Base-by-base conservation (phyloP, 208 protist species). In the Trypanosoma avium region DNA sequence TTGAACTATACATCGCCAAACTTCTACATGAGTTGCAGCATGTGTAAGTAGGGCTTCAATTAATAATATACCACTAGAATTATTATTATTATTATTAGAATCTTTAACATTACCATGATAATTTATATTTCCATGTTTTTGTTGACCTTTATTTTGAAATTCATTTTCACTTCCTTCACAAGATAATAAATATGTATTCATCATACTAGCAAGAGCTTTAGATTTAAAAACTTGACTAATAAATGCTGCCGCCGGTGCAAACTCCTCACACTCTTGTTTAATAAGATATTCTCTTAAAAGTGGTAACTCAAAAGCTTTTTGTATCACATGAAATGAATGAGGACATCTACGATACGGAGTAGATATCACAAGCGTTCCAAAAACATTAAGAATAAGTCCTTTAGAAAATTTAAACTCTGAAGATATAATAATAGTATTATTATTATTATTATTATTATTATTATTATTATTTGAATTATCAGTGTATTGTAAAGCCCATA, bases 321-420 rank as follows among this genome's bases (percentile, higher is more conserved):
- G 67, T 30, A 88, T 50, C 33, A 71, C 63, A 1, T 61, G 55
- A 54, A 67, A 62, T 21, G 67, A 75, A 38, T 77, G 77, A 4
- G 81, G 71, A 63, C 85, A 94, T 10, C 88, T 85, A 24, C 68
- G 60, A 70, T 94, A 94, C 33, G 88, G 88, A 21, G 88, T 92
- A 15, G 76, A 79, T 6, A 33, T n/a, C 19, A 83, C 78, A 32
- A 87, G 69, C 12, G 60, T 35, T 26, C 72, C 50, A 45, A 81
- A 87, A 7, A 79, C 60, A 43, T 47, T 56, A 54, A 73, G 45
- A 12, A 56, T 17, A 38, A 64, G 21, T 6, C 53, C 65, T 15
- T 40, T 61, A 7, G 38, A 48, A 24, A 21, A 55, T 21, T 33
- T 29, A 15, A 46, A 40, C 3, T 4, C 26, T 32, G 60, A 2